Percentiles rank a stretch among this genome's conserved stretches.
Evolutionary conservation across 129 eudicot genomes (phyloP).

Genomic region (Scalesia atractyloides): DNA sequence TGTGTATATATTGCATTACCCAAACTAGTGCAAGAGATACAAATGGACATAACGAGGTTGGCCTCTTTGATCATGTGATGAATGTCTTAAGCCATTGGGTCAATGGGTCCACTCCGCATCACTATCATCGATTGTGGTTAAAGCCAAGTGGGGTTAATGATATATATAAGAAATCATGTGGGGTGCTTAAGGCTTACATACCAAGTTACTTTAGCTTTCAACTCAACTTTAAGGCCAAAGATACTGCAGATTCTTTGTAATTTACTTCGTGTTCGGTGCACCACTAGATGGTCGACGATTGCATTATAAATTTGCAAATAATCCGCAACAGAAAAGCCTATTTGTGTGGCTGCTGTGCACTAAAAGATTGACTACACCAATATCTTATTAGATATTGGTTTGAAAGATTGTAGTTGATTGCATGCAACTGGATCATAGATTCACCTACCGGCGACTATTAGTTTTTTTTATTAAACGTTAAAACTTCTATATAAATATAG

Average conservation of each 20-base stretch:
- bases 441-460: not conserved
- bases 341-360: not conserved
- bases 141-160: conserved; percentile 7
- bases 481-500: no score
- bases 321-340: conserved; percentile 18
- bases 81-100: not conserved
- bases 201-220: conserved; percentile 10
- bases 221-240: not conserved
- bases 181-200: not conserved
- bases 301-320: not conserved
- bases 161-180: conserved; percentile 7
- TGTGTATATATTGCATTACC: no score
- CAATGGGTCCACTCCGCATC: conserved; percentile 5
- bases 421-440: conserved; percentile 17
- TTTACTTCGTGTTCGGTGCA: conserved; percentile 15
- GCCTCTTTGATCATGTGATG: conserved; percentile 1
- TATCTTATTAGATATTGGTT: not conserved
- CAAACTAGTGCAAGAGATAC: not conserved
- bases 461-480: no score
- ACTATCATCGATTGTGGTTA: conserved; percentile 5
- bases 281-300: conserved; percentile 18
- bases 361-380: conserved; percentile 3
- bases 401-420: conserved; percentile 5
- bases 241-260: not conserved
- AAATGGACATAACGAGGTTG: conserved; percentile 7